A percentile compares a stretch with the other conserved stretches of the same genome.
phyloP scores from a whole-genome alignment of 768 basidiomycete genomes.

The Auricularia sp. region DNA sequence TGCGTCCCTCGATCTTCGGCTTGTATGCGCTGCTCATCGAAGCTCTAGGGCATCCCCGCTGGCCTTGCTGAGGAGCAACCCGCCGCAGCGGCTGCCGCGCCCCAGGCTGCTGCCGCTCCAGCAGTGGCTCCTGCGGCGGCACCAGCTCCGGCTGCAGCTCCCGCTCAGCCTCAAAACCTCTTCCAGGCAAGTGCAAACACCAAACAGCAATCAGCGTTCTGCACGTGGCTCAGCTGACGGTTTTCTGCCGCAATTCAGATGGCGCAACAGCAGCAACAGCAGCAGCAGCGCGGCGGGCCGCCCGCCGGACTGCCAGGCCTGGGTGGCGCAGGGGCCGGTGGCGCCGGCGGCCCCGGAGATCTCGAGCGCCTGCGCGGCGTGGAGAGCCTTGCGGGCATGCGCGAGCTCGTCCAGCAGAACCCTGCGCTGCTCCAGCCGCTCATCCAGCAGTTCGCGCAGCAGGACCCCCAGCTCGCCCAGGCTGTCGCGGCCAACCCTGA shows the following conservation, averaged over 20 bases:
- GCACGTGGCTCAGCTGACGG: neutral
- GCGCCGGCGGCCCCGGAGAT: constrained; percentile 19
- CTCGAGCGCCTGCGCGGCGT: constrained; percentile 40
- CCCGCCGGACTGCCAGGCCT: constrained; percentile 8
- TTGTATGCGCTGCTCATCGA: constrained; percentile 7
- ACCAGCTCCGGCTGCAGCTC: constrained; percentile 23
- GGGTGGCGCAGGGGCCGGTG: constrained; percentile 22
- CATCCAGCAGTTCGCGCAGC: constrained; percentile 67
- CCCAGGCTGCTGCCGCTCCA: constrained; percentile 21
- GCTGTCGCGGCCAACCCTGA: constrained; percentile 63
- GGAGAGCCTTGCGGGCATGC: constrained; percentile 62
- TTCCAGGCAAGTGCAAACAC: constrained; percentile 51
- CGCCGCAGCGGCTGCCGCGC: constrained; percentile 17
- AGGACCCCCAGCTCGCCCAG: constrained; percentile 69
- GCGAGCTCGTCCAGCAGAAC: constrained; percentile 62
- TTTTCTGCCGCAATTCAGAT: constrained; percentile 31
- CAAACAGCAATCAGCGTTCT: neutral
- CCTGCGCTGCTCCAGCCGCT: constrained; percentile 69
- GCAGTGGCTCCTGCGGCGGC: constrained; percentile 28
- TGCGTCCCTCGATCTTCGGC: constrained; percentile 19
- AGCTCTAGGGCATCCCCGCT: constrained; percentile 64
- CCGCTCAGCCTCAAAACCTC: constrained; percentile 64
- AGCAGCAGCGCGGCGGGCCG: constrained; percentile 32
- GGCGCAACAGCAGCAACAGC: constrained; percentile 51
- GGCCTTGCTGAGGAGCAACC: constrained; percentile 44